These are phyloP conservation scores for Picochlorum sp. DNA, from an alignment of 139 green algal species.

Conservation along the genomic window DNA sequence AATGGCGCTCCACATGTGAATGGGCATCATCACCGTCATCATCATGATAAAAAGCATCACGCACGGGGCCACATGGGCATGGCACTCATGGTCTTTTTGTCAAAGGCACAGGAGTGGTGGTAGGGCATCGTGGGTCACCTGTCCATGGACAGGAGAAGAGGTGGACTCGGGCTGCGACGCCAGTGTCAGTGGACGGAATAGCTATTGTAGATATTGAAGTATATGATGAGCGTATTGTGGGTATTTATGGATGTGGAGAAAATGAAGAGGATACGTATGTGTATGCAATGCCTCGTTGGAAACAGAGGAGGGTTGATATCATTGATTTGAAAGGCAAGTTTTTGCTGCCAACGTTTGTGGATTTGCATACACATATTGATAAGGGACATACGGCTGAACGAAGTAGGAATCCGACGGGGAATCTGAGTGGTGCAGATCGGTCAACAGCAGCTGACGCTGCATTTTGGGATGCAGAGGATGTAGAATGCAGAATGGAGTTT, in stretches of 20 bases:
- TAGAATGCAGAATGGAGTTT: conserved; percentile 64
- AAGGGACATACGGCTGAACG: conserved; percentile 65
- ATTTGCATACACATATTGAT: conserved; percentile 68
- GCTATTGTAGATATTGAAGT: conserved; percentile 37
- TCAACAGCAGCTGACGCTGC: conserved; percentile 44
- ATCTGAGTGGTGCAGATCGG: conserved; percentile 49
- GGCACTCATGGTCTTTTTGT: no score
- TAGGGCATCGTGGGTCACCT: no score
- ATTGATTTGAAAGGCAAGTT: conserved; percentile 29
- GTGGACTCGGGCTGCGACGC: neutral
- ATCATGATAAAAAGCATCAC: no score
- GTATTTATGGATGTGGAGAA: neutral
- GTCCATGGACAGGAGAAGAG: no score
- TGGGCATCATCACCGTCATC: no score
- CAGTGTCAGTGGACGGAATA: conserved; percentile 28
- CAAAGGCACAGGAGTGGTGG: no score
- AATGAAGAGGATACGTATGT: neutral
- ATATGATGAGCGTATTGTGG: neutral
- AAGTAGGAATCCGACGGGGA: conserved; percentile 50
- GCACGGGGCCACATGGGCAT: no score
- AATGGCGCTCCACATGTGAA: no score
- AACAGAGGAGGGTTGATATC: neutral
- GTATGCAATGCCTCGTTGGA: neutral
- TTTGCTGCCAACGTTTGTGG: conserved; percentile 49
- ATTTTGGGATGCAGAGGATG: conserved; percentile 55